These are phyloP conservation scores for Myxozyma vanderwaltii DNA, from an alignment of 805 yeast genomes.

Conservation along the genomic window DNA sequence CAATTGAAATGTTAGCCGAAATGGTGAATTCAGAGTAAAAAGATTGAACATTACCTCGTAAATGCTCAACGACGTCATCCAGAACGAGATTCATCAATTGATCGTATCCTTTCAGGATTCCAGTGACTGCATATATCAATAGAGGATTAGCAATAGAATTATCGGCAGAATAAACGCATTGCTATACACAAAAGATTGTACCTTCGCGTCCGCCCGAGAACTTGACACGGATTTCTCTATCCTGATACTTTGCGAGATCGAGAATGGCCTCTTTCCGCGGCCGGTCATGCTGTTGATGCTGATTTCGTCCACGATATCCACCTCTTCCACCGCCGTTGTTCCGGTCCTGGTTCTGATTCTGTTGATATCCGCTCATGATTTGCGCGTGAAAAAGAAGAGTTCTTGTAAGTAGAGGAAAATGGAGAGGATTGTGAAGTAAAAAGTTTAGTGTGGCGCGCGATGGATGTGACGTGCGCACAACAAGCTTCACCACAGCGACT, in stretches of 20 bases:
- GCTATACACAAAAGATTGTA: conserved; percentile 12
- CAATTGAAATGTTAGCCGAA: neutral
- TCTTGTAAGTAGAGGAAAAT: no score
- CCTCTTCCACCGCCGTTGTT: conserved; percentile 20
- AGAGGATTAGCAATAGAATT: neutral
- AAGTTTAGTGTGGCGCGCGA: no score
- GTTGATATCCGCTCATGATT: conserved; percentile 7
- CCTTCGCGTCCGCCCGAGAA: conserved; percentile 81
- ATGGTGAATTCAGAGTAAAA: no score
- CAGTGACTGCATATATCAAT: conserved; percentile 51
- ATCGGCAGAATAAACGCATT: neutral
- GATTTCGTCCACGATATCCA: conserved; percentile 24
- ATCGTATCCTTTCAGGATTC: conserved; percentile 86
- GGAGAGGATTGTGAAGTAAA: no score
- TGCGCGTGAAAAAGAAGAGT: no score
- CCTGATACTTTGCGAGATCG: conserved; percentile 75
- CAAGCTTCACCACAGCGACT: no score
- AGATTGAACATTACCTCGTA: no score
- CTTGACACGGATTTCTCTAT: conserved; percentile 70
- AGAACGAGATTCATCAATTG: conserved; percentile 85
- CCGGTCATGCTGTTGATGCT: conserved; percentile 50
- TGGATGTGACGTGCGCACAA: no score
- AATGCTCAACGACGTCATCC: conserved; percentile 63
- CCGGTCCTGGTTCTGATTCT: conserved; percentile 10
- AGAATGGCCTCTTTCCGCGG: conserved; percentile 91